Conservation (phyloP, 78 protist genomes). For the Trichosphaerium sp. region DNA sequence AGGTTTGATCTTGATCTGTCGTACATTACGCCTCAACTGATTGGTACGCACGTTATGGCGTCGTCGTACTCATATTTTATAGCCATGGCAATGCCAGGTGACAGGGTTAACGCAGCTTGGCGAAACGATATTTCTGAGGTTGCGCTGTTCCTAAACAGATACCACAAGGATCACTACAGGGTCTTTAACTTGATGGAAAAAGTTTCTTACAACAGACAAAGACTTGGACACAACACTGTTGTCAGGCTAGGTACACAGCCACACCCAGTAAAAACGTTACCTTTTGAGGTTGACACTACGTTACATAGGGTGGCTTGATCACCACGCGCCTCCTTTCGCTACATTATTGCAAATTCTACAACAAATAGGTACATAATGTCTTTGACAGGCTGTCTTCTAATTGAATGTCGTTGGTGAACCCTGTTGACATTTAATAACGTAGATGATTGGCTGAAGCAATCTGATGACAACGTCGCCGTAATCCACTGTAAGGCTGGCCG, state of each 20-base stretch:
- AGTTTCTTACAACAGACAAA: not conserved
- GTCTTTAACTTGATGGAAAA: constrained; percentile 12
- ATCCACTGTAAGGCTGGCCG: constrained; percentile 62
- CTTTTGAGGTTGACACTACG: not conserved
- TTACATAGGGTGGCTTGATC: not conserved
- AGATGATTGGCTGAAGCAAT: not conserved
- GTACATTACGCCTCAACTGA: not conserved
- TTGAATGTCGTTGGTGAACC: not conserved
- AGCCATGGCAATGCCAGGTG: not conserved
- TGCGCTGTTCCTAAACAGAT: not conserved
- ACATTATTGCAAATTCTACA: not conserved
- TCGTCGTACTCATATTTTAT: too few relatives aligned
- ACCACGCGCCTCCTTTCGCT: not conserved
- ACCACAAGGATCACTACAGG: constrained; percentile 5
- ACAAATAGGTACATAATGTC: not conserved
- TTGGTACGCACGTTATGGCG: too few relatives aligned
- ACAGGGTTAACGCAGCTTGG: not conserved
- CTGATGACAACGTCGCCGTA: constrained; percentile 6
- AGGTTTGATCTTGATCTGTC: not conserved
- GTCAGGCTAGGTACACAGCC: not conserved
- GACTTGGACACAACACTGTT: too few relatives aligned
- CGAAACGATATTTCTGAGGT: not conserved
- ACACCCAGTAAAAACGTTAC: not conserved
- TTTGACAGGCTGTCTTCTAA: constrained; percentile 4
- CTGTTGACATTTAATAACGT: not conserved